Evolutionary conservation across 805 yeast genomes (phyloP).

Genomic region (Ogataea minuta): DNA sequence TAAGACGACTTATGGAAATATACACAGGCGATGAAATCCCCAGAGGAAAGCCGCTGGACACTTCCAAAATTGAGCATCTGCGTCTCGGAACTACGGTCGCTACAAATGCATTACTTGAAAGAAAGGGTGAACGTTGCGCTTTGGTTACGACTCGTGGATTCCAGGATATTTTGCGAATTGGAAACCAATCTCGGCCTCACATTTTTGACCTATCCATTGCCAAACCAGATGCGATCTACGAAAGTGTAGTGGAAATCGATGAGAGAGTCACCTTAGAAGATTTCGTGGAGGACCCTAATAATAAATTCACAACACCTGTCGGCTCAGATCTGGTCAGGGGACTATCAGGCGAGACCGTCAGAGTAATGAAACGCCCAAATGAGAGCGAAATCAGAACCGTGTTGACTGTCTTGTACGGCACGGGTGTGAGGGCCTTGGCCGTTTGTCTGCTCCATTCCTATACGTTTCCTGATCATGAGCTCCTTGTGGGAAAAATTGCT

Average conservation of each 20-base stretch:
- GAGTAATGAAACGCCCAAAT: slow-evolving; percentile 54
- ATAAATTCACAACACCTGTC: slow-evolving; percentile 24
- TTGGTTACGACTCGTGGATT: slow-evolving; percentile 86
- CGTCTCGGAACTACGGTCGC: slow-evolving; percentile 96
- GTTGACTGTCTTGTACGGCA: slow-evolving; percentile 44
- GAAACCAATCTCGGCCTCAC: slow-evolving; percentile 88
- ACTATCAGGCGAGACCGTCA: slow-evolving; percentile 64
- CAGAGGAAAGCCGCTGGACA: slow-evolving; percentile 57
- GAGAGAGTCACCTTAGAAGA: slow-evolving; percentile 87
- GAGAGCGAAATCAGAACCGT: slow-evolving; percentile 39
- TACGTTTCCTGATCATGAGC: slow-evolving; percentile 70
- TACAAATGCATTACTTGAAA: slow-evolving; percentile 87
- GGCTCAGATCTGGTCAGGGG: slow-evolving; percentile 48
- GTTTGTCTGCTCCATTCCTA: slow-evolving; percentile 72
- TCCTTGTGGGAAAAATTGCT: slow-evolving; percentile 57
- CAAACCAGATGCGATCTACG: slow-evolving; percentile 70
- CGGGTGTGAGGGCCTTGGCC: slow-evolving; percentile 69
- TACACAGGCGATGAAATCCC: slow-evolving; percentile 56
- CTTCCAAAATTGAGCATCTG: slow-evolving; percentile 61
- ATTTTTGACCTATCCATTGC: slow-evolving; percentile 80
- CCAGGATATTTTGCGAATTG: slow-evolving; percentile 76
- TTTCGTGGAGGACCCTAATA: slow-evolving; percentile 69
- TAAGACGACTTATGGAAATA: slow-evolving; percentile 69
- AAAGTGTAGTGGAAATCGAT: slow-evolving; percentile 77
- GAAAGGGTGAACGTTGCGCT: slow-evolving; percentile 89